Evolutionary conservation across 352 stramenopile species (phyloP).

Genomic region (Phytophthora vignae): DNA sequence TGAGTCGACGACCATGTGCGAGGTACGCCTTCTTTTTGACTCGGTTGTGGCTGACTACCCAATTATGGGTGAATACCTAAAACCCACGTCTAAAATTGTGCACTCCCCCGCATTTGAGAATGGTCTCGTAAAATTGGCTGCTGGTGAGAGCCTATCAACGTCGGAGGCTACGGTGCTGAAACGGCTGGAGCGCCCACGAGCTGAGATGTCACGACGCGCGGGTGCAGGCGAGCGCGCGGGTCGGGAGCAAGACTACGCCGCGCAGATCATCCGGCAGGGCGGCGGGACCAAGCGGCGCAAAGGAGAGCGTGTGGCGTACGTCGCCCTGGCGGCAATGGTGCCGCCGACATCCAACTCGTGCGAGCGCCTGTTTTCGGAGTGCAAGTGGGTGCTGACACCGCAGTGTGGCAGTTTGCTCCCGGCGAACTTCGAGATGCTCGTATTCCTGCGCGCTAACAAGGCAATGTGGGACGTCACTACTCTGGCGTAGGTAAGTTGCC

Average conservation of each 20-base stretch:
- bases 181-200: background rate
- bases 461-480: background rate
- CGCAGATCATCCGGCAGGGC: background rate
- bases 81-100: background rate
- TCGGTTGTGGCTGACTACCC: slow-evolving; percentile 27
- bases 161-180: background rate
- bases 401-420: background rate
- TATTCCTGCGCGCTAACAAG: background rate
- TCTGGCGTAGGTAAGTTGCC: background rate
- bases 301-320: background rate
- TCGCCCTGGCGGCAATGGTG: background rate
- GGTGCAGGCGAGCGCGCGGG: background rate
- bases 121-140: background rate
- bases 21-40: slow-evolving; percentile 19
- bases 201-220: background rate
- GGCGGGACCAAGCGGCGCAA: background rate
- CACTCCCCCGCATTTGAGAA: background rate
- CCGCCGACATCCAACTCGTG: background rate
- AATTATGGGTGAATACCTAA: slow-evolving; percentile 7
- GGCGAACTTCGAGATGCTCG: background rate
- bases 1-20: slow-evolving; percentile 9
- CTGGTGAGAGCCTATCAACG: background rate
- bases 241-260: background rate
- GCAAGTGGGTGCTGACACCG: background rate
- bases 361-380: background rate